phyloP scores from a whole-genome alignment of 768 basidiomycete species.

The Mycena chlorophos region DNA sequence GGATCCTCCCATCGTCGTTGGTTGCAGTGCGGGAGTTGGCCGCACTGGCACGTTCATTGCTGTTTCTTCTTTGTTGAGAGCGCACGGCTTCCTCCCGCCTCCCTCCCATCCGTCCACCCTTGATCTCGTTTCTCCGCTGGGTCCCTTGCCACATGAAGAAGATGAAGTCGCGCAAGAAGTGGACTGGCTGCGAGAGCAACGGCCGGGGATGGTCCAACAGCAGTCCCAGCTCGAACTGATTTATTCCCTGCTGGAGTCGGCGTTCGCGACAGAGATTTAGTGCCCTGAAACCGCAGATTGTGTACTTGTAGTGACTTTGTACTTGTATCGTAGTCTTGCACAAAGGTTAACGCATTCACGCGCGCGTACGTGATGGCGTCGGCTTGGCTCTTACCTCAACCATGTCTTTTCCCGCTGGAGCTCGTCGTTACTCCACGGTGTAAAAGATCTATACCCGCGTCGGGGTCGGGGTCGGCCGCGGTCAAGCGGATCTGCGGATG shows the following conservation, averaged over 20 bases:
- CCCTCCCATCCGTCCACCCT: constrained; percentile 34
- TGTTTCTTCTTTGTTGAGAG: constrained; percentile 73
- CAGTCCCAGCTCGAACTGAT: constrained; percentile 64
- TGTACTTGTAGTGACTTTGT: too few species aligned
- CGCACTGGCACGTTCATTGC: constrained; percentile 87
- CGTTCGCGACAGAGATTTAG: constrained; percentile 17
- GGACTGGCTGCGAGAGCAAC: constrained; percentile 77
- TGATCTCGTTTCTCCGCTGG: constrained; percentile 52
- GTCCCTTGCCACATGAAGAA: constrained; percentile 51
- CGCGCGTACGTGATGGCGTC: too few species aligned
- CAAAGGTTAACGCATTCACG: too few species aligned
- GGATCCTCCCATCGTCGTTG: constrained; percentile 77
- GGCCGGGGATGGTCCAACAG: constrained; percentile 80
- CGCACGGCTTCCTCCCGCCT: constrained; percentile 47
- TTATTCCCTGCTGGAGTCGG: constrained; percentile 55
- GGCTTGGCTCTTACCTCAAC: too few species aligned
- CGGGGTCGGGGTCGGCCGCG: too few species aligned
- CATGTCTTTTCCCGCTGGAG: too few species aligned
- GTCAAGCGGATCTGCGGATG: too few species aligned
- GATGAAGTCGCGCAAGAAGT: constrained; percentile 72
- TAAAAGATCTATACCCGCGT: too few species aligned
- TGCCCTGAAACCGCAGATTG: too few species aligned
- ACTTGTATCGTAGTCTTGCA: too few species aligned
- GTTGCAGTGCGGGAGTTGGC: constrained; percentile 87
- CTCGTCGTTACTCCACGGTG: too few species aligned